Conservation (phyloP, 257 asterid species). For the Solanum bulbocastanum region DNA sequence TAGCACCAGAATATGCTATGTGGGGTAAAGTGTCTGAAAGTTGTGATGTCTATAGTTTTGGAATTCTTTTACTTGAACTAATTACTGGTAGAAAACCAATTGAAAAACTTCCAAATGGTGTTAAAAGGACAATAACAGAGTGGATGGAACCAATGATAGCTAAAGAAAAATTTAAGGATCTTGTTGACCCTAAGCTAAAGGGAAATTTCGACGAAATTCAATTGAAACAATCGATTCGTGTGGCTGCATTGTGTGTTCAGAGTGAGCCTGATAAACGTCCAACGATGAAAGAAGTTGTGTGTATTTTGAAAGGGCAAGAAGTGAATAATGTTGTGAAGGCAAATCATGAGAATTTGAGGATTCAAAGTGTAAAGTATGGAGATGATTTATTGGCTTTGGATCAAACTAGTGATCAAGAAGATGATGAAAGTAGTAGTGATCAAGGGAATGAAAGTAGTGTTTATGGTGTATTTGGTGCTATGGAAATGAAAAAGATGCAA, state of each 20-base stretch:
- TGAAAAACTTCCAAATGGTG: conserved; percentile 70
- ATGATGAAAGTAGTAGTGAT: conserved; percentile 1
- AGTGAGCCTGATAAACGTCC: conserved; percentile 69
- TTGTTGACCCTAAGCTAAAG: conserved; percentile 54
- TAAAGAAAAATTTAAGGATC: conserved; percentile 37
- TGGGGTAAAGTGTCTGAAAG: conserved; percentile 87
- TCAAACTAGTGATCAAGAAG: conserved; percentile 42
- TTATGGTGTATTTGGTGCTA: conserved; percentile 69
- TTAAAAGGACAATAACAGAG: conserved; percentile 69
- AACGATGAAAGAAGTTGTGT: conserved; percentile 59
- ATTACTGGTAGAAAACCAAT: conserved; percentile 71
- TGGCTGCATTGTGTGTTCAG: conserved; percentile 70
- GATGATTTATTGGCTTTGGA: conserved; percentile 64
- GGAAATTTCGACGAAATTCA: conserved; percentile 55
- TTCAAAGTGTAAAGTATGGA: conserved; percentile 50
- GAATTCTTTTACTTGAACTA: conserved; percentile 52
- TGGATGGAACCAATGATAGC: conserved; percentile 72
- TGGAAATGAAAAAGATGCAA: conserved; percentile 49
- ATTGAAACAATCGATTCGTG: conserved; percentile 29
- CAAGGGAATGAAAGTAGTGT: conserved; percentile 51
- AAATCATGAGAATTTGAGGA: conserved; percentile 10
- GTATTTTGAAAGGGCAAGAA: conserved; percentile 32
- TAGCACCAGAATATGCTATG: conserved; percentile 89
- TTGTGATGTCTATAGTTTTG: conserved; percentile 77
- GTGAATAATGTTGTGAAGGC: conserved; percentile 8